These are phyloP conservation scores for Apophysomyces variabilis DNA, from an alignment of 371 early-diverging fungal species.

Conservation along the genomic window DNA sequence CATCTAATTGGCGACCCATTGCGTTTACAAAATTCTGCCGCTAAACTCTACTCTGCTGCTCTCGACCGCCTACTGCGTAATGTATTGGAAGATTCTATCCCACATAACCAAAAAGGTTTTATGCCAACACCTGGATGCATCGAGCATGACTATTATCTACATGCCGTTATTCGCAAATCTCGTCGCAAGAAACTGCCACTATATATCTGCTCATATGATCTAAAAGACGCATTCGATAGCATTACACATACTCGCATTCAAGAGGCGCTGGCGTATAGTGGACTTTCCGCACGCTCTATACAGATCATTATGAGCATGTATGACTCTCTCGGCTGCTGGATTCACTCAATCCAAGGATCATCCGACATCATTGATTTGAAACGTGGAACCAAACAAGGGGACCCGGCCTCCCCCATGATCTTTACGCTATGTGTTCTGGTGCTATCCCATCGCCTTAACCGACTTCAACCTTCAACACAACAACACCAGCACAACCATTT, in stretches of 20 bases:
- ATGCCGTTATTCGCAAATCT: conserved; percentile 11
- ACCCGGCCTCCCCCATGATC: neutral
- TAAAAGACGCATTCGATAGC: neutral
- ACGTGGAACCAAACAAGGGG: neutral
- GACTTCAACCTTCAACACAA: neutral
- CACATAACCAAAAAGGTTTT: conserved; percentile 10
- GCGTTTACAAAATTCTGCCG: conserved; percentile 10
- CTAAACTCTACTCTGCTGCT: conserved; percentile 9
- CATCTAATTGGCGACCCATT: conserved; percentile 28
- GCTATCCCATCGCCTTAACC: neutral
- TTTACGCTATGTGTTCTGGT: neutral
- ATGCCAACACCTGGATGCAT: conserved; percentile 9
- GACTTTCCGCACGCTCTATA: neutral
- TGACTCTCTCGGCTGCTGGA: neutral
- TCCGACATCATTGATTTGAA: neutral
- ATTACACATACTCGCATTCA: neutral
- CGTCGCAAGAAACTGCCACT: conserved; percentile 11
- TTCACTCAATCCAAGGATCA: neutral
- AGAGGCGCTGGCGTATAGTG: too few relatives aligned
- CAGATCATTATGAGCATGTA: neutral
- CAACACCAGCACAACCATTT: conserved; percentile 4
- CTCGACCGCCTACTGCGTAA: neutral
- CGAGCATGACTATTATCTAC: conserved; percentile 11
- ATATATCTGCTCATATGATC: conserved; percentile 12
- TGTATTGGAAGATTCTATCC: neutral